Evolutionary conservation across 768 basidiomycete genomes (phyloP).

Genomic region (Kwoniella sp.): DNA sequence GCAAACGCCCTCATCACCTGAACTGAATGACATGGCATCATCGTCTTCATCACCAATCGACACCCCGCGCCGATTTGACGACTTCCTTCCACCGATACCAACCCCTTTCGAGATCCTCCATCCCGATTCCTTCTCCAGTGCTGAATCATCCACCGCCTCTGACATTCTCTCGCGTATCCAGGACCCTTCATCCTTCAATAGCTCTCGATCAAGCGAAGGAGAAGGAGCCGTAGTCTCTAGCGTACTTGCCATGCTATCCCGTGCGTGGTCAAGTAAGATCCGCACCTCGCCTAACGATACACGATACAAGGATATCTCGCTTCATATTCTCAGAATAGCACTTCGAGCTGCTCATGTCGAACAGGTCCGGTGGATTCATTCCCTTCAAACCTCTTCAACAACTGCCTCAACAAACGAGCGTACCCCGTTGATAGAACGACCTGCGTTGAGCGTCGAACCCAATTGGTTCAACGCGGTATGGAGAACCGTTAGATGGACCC

Average conservation of each 20-base stretch:
- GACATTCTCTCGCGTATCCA: neutral
- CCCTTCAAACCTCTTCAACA: neutral
- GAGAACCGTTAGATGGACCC: constrained; percentile 19
- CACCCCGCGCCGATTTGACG: constrained; percentile 10
- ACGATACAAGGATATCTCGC: constrained; percentile 16
- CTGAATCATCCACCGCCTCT: neutral
- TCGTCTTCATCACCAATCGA: neutral
- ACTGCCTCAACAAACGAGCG: neutral
- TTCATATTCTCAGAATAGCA: constrained; percentile 17
- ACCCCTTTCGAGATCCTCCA: constrained; percentile 10
- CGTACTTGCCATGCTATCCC: constrained; percentile 15
- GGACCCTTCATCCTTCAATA: neutral
- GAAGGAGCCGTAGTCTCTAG: constrained; percentile 13
- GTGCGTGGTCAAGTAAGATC: constrained; percentile 14
- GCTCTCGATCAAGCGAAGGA: neutral
- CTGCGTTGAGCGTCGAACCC: constrained; percentile 10
- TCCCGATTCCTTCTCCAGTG: neutral
- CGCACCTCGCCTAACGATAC: constrained; percentile 18
- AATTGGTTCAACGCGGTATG: constrained; percentile 21
- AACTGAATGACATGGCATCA: neutral
- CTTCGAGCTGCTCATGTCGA: constrained; percentile 19
- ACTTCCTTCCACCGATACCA: constrained; percentile 17
- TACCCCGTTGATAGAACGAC: neutral
- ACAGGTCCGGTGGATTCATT: constrained; percentile 10
- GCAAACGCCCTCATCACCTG: neutral